These are phyloP conservation scores for Smallanthus sonchifolius DNA, from an alignment of 129 eudicot species.

Conservation along the genomic window DNA sequence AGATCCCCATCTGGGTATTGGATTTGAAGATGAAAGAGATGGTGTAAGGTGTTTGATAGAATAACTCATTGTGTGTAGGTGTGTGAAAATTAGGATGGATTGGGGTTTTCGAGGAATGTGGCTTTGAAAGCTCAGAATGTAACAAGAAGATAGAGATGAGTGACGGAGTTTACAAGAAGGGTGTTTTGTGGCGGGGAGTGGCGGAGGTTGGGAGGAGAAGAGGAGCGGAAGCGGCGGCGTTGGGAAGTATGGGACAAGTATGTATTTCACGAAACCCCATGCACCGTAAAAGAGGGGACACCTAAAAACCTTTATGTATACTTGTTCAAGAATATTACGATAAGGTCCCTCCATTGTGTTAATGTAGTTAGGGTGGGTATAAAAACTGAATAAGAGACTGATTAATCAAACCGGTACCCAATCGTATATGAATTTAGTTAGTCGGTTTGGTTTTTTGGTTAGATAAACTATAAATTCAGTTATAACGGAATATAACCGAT, in stretches of 20 bases:
- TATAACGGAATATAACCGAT: too few species aligned
- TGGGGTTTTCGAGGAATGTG: slow-evolving; percentile 5
- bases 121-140: slow-evolving; percentile 25
- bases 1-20: slow-evolving; percentile 24
- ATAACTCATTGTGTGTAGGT: slow-evolving; percentile 24
- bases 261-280: slow-evolving; percentile 24
- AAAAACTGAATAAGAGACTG: too few species aligned
- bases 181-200: slow-evolving; percentile 2
- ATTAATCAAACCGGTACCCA: too few species aligned
- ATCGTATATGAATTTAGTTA: too few species aligned
- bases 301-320: slow-evolving; percentile 13
- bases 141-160: slow-evolving; percentile 3
- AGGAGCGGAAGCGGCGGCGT: slow-evolving; percentile 14
- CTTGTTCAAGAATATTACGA: not conserved
- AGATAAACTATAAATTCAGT: too few species aligned
- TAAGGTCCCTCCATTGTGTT: not conserved
- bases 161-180: slow-evolving; percentile 20
- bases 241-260: slow-evolving; percentile 20
- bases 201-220: slow-evolving; percentile 12
- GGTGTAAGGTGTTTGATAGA: slow-evolving; percentile 11
- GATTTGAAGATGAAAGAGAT: slow-evolving; percentile 14
- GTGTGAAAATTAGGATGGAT: not conserved
- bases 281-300: slow-evolving; percentile 20
- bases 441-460: too few species aligned
- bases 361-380: not conserved